Evolutionary conservation across 768 basidiomycete species (phyloP), one percentile per base, ranked within the genome.

Genomic region (Phylloporus arenicola): DNA sequence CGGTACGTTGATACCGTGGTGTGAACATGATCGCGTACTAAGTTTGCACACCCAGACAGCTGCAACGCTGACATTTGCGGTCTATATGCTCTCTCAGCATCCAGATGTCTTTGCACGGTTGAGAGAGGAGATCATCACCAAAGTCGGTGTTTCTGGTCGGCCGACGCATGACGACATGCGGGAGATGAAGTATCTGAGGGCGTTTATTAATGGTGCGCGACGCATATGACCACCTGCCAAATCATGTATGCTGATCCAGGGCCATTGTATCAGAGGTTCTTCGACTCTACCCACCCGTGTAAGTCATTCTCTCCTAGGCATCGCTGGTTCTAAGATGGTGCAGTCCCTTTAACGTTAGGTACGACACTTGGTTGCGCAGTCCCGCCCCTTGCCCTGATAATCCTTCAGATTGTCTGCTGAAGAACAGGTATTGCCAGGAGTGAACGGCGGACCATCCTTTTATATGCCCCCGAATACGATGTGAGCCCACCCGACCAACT

Each of bases 171-270:
- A 80, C 39, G 77, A 82, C 53, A 75, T 85, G 55, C 70, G 70
- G 25, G 78, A 79, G 4, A 80, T 84, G 79, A 83, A 79, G 60
- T 84, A 77, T 54, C 63, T 84, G 13, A 70, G 80, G 22, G 84
- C 83, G 1, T 79, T 85, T 20, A 75, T 85, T 43, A 84, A 85
- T 54, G 82, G 82, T 82, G 19, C 12, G 68, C 44, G 4, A 39
- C 9, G 34, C 39, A 9, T 22, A 27, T 19, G 27, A 37, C 29
- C 13, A 13, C 37, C 24, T 16, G n/a, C 3, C 9, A 40, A 13
- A 9, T 13, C 4, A 25, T 27, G 8, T 40, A 10, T 12, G 38
- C 47, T 45, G 9, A 65, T 47, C 25, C 25, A 3, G 31, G 35
- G 7, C 14, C 1, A 7, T 25, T 30, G 9, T 35, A 17, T 41